Evolutionary conservation across 257 asterid genomes (phyloP).

Genomic region (Solanum tacnaense): DNA sequence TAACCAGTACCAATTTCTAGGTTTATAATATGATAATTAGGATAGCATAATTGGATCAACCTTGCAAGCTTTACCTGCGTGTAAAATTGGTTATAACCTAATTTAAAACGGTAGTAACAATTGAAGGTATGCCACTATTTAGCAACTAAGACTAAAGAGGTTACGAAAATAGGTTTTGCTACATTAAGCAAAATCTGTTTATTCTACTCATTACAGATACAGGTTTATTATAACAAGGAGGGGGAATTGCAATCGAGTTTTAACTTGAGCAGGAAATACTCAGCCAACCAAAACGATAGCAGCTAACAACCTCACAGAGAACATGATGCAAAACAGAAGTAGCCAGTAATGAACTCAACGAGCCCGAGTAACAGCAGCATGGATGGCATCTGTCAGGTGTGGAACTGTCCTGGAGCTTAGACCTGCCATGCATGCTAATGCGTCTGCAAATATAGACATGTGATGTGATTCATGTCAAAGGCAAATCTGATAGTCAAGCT

Average conservation of each 20-base stretch:
- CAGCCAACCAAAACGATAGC: neutral
- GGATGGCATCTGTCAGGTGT: slow-evolving; percentile 91
- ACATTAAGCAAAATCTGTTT: neutral
- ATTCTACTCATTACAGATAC: neutral
- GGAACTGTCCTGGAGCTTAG: slow-evolving; percentile 85
- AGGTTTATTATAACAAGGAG: neutral
- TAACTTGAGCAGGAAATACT: neutral
- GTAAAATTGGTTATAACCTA: neutral
- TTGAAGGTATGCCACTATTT: neutral
- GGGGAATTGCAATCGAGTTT: neutral
- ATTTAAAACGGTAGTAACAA: neutral
- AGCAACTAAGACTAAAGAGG: neutral
- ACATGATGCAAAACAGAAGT: neutral
- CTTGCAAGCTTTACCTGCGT: neutral
- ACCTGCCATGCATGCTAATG: slow-evolving; percentile 83
- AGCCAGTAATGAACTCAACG: slow-evolving; percentile 14
- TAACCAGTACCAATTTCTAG: neutral
- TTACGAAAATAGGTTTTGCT: neutral
- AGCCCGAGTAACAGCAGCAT: slow-evolving; percentile 65
- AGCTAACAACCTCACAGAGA: neutral
- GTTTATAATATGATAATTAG: neutral
- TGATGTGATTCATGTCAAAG: neutral
- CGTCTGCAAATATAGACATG: slow-evolving; percentile 37
- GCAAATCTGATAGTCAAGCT: neutral
- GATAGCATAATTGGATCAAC: neutral